Evolutionary conservation across 768 basidiomycete species (phyloP), one percentile per base, ranked within the genome.

Genomic region (Russula abietina): DNA sequence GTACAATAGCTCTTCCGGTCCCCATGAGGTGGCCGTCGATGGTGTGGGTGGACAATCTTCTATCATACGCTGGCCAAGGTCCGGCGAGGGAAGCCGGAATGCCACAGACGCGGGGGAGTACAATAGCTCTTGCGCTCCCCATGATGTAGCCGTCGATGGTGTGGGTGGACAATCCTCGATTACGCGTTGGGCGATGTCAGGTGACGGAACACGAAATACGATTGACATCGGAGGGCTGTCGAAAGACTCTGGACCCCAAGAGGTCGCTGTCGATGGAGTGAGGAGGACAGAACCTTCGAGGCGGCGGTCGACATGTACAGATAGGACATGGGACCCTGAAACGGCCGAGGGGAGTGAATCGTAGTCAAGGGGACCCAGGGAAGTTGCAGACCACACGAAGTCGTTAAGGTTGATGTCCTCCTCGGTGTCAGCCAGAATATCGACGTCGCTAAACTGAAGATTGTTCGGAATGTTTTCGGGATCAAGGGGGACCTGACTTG

Each of bases 331-430:
- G 62, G 73, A 73, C 64, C 73, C 76, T 11, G 77, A 75, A 8
- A 72, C 56, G 12, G 75, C 71, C 3, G 79, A 80, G 36, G 76
- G 70, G 14, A 74, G 71, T 49, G 78, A 77, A 55, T 79, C 79
- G 36, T 72, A 71, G 14, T 73, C 72, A 6, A 73, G 74, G 24
- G 88, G 89, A n/a, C 89, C 88, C 2, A 73, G 72, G 8, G 88
- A 89, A 9, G 86, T 85, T 28, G 83, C 77, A 10, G 87, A 88
- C 85, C 87, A 91, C 10, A 78, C 70, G 69, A 80, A 91, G 66
- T 89, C 88, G 48, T 83, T 83, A 32, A 86, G 72, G 65, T 86
- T 79, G 57, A 87, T 73, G 62, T 79, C 80, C 14, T 77, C 74
- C 26, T 73, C 73, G 57, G 60, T 68, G 43, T 65, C 65, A 17